Base-by-base conservation (phyloP, 2,329 filamentous ascomycete species). In the Arthrobotrys musiformis region DNA sequence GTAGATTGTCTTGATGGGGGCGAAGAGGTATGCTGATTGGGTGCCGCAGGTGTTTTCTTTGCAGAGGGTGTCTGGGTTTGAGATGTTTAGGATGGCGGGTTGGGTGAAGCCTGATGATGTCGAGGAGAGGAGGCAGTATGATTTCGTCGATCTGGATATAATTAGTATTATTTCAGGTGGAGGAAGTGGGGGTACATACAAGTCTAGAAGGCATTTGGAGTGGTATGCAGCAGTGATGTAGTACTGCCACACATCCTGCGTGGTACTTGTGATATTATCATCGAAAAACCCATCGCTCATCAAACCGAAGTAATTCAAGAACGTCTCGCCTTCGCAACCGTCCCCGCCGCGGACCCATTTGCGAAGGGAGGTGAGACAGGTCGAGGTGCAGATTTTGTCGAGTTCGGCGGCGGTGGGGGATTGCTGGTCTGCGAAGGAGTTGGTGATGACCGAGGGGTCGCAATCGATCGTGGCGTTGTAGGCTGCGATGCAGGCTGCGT, bases 391-490 rank as follows among this genome's bases (percentile, higher is more conserved):
- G 42, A 68, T 67, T 5, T 19, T 26, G 28, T 69, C 52, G 4
- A 75, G 37, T 52, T 69, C 15, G 11, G 17, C 24, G 8, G 2
- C 17, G 1, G 48, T 66, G 7, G 63, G 46, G 37, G 2, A 19
- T 11, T 35, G 17, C 0, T n/a, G 11, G n/a, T 2, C 5, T 11
- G 5, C 17, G 61, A 74, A 61, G 33, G 37, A 13, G 33, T 46
- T 48, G n/a, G 62, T 74, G 22, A 74, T 17, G n/a, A 68, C 48
- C 4, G 7, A 4, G 2, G 64, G 17, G 13, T 68, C 63, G 56
- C 70, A 75, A 6, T 68, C 63, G 48, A 75, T 75, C 1, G 70
- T 75, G 17, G 70, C 70, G 26, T 75, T 75, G 46, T 68, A 56
- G 33, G 70, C 70, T 9, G 70, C 35, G 4, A 75, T 30, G 30